Base-by-base conservation (phyloP, 345 rosid species). In the Leavenworthia alabamica region DNA sequence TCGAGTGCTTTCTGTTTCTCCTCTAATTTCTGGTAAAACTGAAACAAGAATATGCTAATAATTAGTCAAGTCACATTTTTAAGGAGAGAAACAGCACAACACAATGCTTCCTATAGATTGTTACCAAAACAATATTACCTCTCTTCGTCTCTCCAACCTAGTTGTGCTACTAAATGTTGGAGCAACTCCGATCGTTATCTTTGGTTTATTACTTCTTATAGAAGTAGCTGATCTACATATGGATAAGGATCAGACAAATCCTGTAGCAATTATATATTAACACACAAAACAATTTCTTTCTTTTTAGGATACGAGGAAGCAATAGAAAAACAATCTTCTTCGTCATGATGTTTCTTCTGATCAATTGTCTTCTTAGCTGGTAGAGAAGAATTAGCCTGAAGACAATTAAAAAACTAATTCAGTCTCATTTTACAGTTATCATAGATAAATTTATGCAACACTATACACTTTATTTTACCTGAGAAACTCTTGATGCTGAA, bases 251-350 rank as follows among this genome's bases (percentile, higher is more conserved):
- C 46, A 71, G 47, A 29, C 13, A 43, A 19, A 0, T 54, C 22
- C 0, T 37, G 6, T 27, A 20, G 12, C 56, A 40, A 10, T 14
- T 31, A 62, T 17, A 62, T 37, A 31, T 47, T 26, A n/a, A 40
- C n/a, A 46, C 32, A n/a, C 5, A 31, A 46, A 32, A n/a, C 3
- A 47, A 56, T 31, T 37, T 42, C 7, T 28, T 40, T 0, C 10
- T 7, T 24, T 14, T 20, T 19, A 89, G 96, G 99, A 93, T 93
- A 93, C 92, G 97, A 87, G 71, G 99, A 93, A 68, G 87, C 69
- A 12, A 88, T 61, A 5, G 97, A 93, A 73, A 80, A 84, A 73
- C 60, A 78, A 76, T 93, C 99, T 36, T 86, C 99, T 1, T 89
- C 99, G 49, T 85, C 96, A 37, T 29, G 77, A 46, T 76, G 80